Conservation (phyloP, 768 basidiomycete genomes). For the Gloeopeniophorella convolvens region DNA sequence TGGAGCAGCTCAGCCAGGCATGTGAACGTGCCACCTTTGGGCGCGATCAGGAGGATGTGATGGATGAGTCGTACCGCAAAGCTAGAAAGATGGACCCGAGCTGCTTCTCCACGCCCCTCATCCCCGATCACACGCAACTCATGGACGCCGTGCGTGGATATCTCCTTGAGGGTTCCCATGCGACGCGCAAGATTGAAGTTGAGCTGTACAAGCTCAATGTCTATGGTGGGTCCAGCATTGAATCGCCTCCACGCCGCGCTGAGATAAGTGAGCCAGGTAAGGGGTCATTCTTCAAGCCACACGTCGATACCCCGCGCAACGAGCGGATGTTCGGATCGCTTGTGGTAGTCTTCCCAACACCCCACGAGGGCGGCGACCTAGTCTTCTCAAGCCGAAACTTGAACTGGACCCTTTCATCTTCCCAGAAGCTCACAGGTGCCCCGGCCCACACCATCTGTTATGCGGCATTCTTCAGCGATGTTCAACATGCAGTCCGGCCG, state of each 20-base stretch:
- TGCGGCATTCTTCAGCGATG: conserved; percentile 38
- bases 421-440: too few species aligned
- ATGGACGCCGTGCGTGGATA: neutral
- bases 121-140: conserved; percentile 3
- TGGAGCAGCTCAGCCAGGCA: too few species aligned
- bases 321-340: conserved; percentile 30
- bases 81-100: conserved; percentile 3
- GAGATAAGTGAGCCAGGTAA: neutral
- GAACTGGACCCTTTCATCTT: too few species aligned
- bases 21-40: too few species aligned
- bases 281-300: conserved; percentile 36
- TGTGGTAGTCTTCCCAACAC: conserved; percentile 20
- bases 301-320: conserved; percentile 42
- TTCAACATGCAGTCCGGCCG: conserved; percentile 39
- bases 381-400: too few species aligned
- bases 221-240: neutral
- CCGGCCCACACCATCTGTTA: too few species aligned
- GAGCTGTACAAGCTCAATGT: conserved; percentile 10
- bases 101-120: neutral
- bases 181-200: neutral
- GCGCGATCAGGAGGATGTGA: neutral
- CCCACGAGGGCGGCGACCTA: conserved; percentile 24
- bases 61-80: conserved; percentile 4
- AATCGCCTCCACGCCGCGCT: neutral
- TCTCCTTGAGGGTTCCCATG: neutral